A percentile compares a stretch with the other conserved stretches of the same genome.
Conservation (phyloP, 2,329 filamentous ascomycete species). For the Elsinoe arachidis region DNA sequence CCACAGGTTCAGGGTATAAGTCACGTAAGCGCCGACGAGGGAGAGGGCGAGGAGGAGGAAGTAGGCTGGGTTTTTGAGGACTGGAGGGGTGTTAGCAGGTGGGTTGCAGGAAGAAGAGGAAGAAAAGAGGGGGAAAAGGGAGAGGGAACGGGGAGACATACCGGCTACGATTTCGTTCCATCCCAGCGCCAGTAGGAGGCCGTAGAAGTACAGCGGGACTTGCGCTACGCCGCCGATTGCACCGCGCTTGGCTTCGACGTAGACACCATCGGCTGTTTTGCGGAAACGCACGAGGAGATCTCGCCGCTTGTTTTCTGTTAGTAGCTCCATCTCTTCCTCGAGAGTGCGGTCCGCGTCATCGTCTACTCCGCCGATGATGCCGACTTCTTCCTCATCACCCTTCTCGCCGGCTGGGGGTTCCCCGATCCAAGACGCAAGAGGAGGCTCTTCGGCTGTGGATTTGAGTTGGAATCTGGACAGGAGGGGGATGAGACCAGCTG, state of each 20-base stretch:
- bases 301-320: slow-evolving; percentile 80
- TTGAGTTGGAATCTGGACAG: slow-evolving; percentile 74
- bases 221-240: slow-evolving; percentile 93
- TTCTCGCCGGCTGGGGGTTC: slow-evolving; percentile 64
- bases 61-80: slow-evolving; percentile 86
- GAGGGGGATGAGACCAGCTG: slow-evolving; percentile 80
- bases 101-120: neutral
- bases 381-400: slow-evolving; percentile 78
- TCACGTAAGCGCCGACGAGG: slow-evolving; percentile 71
- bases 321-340: slow-evolving; percentile 93
- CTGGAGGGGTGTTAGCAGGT: slow-evolving; percentile 38
- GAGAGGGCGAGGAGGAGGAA: slow-evolving; percentile 79
- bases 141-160: slow-evolving; percentile 40
- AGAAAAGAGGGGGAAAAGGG: neutral
- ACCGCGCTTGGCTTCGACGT: slow-evolving; percentile 93
- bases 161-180: slow-evolving; percentile 97
- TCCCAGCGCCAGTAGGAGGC: slow-evolving; percentile 76
- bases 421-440: slow-evolving; percentile 79
- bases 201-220: slow-evolving; percentile 91
- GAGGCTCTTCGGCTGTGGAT: slow-evolving; percentile 65
- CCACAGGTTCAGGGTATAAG: slow-evolving; percentile 88
- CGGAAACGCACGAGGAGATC: slow-evolving; percentile 93
- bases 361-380: slow-evolving; percentile 85
- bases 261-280: slow-evolving; percentile 95
- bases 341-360: slow-evolving; percentile 82